phyloP scores from a whole-genome alignment of 352 stramenopile species.

The Saprolegnia diclina region DNA sequence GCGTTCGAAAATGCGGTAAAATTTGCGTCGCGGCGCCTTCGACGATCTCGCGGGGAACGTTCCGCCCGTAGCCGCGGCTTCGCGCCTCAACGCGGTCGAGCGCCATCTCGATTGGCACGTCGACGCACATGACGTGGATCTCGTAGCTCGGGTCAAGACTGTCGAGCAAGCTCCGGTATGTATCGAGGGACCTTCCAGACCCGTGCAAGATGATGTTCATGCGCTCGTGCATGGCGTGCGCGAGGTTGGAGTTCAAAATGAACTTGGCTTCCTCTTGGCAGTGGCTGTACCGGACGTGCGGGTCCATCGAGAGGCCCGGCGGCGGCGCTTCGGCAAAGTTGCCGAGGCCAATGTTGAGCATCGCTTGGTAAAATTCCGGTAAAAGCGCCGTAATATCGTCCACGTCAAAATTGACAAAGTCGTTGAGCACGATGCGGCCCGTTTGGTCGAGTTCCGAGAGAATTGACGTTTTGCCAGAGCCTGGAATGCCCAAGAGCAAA shows the following conservation, averaged over 20 bases:
- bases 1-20: conserved; percentile 55
- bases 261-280: conserved; percentile 74
- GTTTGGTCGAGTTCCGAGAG: conserved; percentile 66
- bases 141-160: conserved; percentile 66
- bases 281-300: conserved; percentile 68
- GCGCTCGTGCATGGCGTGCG: conserved; percentile 67
- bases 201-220: conserved; percentile 79
- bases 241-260: conserved; percentile 75
- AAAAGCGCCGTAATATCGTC: conserved; percentile 74
- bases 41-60: conserved; percentile 60
- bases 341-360: conserved; percentile 73
- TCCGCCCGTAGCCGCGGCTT: conserved; percentile 53
- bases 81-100: conserved; percentile 64
- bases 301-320: conserved; percentile 26
- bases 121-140: conserved; percentile 67
- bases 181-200: conserved; percentile 65
- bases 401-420: conserved; percentile 81
- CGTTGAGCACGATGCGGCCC: conserved; percentile 55
- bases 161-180: conserved; percentile 55
- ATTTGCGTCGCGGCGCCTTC: conserved; percentile 57
- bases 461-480: conserved; percentile 68
- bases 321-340: conserved; percentile 44
- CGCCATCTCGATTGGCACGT: conserved; percentile 54
- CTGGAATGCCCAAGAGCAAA: conserved; percentile 59
- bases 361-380: conserved; percentile 73